Percentiles rank a stretch among this genome's conserved stretches.
phyloP scores from a whole-genome alignment of 768 basidiomycete genomes.

The Clitopilus passeckerianus region DNA sequence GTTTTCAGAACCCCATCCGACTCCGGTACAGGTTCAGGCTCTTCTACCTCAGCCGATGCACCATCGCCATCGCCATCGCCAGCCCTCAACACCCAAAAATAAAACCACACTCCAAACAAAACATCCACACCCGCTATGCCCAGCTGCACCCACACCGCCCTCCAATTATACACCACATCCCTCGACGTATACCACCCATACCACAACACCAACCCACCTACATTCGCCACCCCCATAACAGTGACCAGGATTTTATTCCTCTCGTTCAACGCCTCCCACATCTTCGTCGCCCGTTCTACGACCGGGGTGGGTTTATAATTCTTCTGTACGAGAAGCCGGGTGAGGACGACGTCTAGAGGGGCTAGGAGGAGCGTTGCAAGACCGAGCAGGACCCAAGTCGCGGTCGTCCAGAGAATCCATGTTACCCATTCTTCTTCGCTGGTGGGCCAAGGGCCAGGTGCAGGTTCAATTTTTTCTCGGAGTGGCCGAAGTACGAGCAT shows the following conservation, averaged over 20 bases:
- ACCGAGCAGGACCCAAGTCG: not conserved
- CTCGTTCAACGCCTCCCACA: not conserved
- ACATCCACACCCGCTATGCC: not conserved
- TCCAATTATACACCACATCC: not conserved
- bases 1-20: not conserved
- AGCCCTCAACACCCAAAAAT: not conserved
- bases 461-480: not conserved
- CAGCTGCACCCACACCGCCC: not conserved
- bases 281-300: not conserved
- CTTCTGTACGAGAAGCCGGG: not conserved
- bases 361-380: not conserved
- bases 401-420: not conserved
- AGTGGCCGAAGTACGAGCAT: not conserved
- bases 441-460: not conserved
- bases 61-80: not conserved
- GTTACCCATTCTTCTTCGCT: not conserved
- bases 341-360: not conserved
- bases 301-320: not conserved
- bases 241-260: not conserved
- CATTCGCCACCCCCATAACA: not conserved
- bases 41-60: not conserved
- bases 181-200: not conserved
- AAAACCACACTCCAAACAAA: not conserved
- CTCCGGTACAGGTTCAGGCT: not conserved
- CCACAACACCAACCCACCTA: not conserved